Evolutionary conservation across 1,139 yeast species (phyloP), one percentile per base, ranked within the genome.

Genomic region (Schwanniomyces etchellsii): DNA sequence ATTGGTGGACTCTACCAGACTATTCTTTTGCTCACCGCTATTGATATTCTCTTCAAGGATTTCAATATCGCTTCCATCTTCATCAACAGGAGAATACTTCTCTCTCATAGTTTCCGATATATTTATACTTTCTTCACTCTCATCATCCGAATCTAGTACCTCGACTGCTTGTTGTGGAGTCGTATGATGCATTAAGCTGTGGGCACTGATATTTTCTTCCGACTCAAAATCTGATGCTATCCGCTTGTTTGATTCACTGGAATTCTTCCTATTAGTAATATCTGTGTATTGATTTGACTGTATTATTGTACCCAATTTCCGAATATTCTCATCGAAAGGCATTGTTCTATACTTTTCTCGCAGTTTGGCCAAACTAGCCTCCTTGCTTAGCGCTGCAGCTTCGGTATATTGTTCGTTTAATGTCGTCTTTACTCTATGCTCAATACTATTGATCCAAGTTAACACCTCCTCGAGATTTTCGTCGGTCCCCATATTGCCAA

Each of bases 361-460:
- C 30, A 50, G 45, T 25, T 45, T 47, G 14, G 63, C 64, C 23
- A 56, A 53, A 28, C 55, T 47, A 13, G 54, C 27, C 24, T 57
- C 53, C 18, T 50, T 45, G 9, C 57, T 50, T 20, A 69, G 56
- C 20, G 42, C 40, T n/a, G 45, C 36, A 27, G 64, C 63, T 29
- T 70, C 71, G 15, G 54, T 49, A 12, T 54, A 47, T 34, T 74
- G 70, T 3, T 52, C 41, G 21, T 57, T 50, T 16, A 73, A 47
- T 4, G 71, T 60, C 2, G 47, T 35, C 30, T 56, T 48, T 4
- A 74, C 74, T 33, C 74, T 57, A 4, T 40, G 33, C 30, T 70
- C 68, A 28, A 77, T 50, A 4, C 64, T 57, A 27, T 65, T 64
- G 20, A 77, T 66, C 83, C 83, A 77, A 14, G 55, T 47, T 6